Percentiles rank a stretch among this genome's conserved stretches.
Evolutionary conservation across 2,329 filamentous ascomycete species (phyloP).

Genomic region (Monosporascus ibericus): DNA sequence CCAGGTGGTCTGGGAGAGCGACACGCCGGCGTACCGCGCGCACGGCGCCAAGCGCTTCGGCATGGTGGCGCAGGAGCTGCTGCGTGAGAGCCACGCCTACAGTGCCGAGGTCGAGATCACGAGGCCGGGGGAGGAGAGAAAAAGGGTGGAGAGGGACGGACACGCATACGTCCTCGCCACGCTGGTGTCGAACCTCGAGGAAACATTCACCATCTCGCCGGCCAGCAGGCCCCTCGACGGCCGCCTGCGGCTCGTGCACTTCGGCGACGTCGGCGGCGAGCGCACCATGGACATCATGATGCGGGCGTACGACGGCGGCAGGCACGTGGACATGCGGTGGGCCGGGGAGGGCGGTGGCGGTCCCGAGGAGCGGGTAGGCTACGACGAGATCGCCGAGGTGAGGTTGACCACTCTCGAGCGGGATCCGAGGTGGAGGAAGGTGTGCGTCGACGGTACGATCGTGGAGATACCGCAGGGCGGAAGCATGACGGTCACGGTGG

Average conservation of each 20-base stretch:
- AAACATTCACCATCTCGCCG: conserved; percentile 77
- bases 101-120: conserved; percentile 34
- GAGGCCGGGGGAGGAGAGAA: conserved; percentile 9
- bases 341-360: conserved; percentile 7
- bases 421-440: conserved; percentile 70
- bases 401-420: conserved; percentile 61
- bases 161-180: conserved; percentile 76
- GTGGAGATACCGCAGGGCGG: conserved; percentile 66
- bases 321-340: conserved; percentile 47
- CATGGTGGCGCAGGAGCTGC: conserved; percentile 73
- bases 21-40: conserved; percentile 73
- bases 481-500: conserved; percentile 59
- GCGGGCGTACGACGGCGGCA: conserved; percentile 51
- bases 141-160: conserved; percentile 26
- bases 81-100: conserved; percentile 51
- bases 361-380: conserved; percentile 52
- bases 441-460: conserved; percentile 91
- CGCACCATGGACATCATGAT: conserved; percentile 74
- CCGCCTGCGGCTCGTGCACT: conserved; percentile 65
- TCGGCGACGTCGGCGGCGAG: conserved; percentile 59
- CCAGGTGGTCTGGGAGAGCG: conserved; percentile 82
- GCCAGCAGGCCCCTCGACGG: conserved; percentile 64
- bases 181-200: conserved; percentile 75
- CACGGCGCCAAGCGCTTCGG: conserved; percentile 74
- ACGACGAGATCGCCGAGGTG: conserved; percentile 64